Percentiles rank a stretch among this genome's conserved stretches.
Evolutionary conservation across 129 eudicot species (phyloP).

Genomic region (Silybum marianum): DNA sequence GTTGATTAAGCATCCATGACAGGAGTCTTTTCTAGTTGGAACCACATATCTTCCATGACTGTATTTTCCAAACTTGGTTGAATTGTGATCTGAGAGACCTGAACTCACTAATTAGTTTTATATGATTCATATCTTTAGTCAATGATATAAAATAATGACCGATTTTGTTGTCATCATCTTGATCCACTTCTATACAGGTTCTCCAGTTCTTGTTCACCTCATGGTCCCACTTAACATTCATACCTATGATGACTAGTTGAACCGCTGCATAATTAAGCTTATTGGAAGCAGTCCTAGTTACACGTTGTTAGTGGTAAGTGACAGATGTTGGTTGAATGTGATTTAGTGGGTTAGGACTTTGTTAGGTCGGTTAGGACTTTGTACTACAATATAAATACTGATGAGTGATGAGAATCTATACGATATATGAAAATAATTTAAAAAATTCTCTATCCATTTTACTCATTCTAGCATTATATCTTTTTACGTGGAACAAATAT

Average conservation of each 20-base stretch:
- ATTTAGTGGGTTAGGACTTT: neutral
- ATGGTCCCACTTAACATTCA: neutral
- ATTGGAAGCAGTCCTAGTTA: neutral
- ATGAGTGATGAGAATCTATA: no score
- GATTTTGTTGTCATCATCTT: neutral
- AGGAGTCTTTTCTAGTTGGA: conserved; percentile 15
- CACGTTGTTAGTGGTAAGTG: neutral
- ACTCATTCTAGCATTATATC: neutral
- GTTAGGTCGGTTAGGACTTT: neutral
- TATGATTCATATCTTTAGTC: neutral
- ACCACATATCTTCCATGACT: conserved; percentile 22
- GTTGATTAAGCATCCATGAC: conserved; percentile 22
- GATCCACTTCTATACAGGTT: neutral
- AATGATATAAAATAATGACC: neutral
- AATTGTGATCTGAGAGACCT: neutral
- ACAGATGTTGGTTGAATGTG: neutral
- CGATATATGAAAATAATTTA: no score
- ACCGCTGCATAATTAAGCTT: neutral
- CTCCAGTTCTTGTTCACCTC: neutral
- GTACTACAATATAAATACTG: no score
- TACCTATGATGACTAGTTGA: neutral
- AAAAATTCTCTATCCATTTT: neutral
- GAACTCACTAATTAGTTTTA: neutral
- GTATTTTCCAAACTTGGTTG: neutral
- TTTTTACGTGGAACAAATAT: neutral